phyloP scores from a whole-genome alignment of 2,329 filamentous ascomycete species.

The Aureobasidium sp. region DNA sequence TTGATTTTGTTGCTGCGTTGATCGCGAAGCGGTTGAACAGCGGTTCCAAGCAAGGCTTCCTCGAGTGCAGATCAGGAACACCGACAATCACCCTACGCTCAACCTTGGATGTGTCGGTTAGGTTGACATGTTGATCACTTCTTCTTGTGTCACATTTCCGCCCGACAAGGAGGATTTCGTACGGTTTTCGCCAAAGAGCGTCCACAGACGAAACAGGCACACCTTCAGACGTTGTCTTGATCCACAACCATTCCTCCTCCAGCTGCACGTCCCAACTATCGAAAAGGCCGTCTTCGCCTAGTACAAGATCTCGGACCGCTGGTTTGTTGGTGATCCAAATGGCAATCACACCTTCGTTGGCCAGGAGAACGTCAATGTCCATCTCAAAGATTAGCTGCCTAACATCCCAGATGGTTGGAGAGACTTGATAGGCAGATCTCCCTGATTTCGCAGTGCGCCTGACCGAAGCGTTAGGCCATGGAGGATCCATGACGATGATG shows the following conservation, averaged over 20 bases:
- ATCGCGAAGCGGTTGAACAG: constrained; percentile 35
- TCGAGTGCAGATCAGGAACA: constrained; percentile 69
- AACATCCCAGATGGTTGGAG: constrained; percentile 35
- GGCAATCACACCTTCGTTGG: constrained; percentile 52
- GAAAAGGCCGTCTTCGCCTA: constrained; percentile 55
- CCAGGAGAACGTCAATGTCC: constrained; percentile 48
- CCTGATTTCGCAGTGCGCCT: constrained; percentile 36
- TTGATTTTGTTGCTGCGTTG: constrained; percentile 40
- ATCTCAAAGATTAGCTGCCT: constrained; percentile 34
- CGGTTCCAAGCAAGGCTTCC: constrained; percentile 64
- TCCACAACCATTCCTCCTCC: constrained; percentile 69
- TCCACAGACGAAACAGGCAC: constrained; percentile 58
- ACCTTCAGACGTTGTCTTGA: constrained; percentile 62
- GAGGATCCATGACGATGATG: constrained; percentile 66
- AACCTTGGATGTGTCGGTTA: constrained; percentile 22
- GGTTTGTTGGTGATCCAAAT: constrained; percentile 74
- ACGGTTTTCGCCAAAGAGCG: constrained; percentile 64
- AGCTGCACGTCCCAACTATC: constrained; percentile 59
- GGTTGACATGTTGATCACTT: constrained; percentile 17
- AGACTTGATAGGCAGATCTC: constrained; percentile 15
- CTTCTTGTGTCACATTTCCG: constrained; percentile 23
- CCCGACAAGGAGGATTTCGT: constrained; percentile 64
- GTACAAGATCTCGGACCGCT: constrained; percentile 46
- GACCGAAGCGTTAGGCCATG: constrained; percentile 74
- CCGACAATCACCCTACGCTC: constrained; percentile 55